Base-by-base conservation (phyloP, 768 basidiomycete species). In the Russula griseocarnosa region DNA sequence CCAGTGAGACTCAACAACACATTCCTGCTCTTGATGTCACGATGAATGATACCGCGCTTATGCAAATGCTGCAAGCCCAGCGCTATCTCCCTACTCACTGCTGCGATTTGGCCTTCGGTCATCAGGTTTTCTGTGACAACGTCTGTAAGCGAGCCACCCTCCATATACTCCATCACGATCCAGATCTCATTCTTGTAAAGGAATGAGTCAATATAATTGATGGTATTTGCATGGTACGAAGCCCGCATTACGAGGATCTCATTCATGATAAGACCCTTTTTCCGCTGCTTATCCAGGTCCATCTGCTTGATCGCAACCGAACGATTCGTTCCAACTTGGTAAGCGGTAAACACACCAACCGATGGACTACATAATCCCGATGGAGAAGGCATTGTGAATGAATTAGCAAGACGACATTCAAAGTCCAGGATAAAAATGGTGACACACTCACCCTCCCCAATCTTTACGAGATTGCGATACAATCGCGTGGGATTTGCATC, bases 141-240 rank as follows among this genome's bases (percentile, higher is more conserved):
- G 72, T 98, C 96, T 5, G 96, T 99, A 50, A 98, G 78, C 34
- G 86, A 88, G 38, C 93, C 92, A 46, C 95, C 95, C 76, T 98
- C 95, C 96, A 98, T 98, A 76, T 95, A 98, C 78, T 98, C 97
- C 97, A 99, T 98, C 61, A 98, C 94, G 44, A 99, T 94, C 97
- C 97, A 98, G 4, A 99, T 81, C 72, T 98, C 97, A 74, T 96
- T 97, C 81, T 92, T 94, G 80, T 96, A 85, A 47, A 98, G 76
- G 83, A 98, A 99, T 3, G 94, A 96, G 74, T 99, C 97, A 72
- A 98, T 98, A 77, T 94, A 99, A 74, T 99, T 98, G 79, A 99
- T 96, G 69, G 98, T 98, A 73, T 99, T 99, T n/a, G 94, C 94
- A 74, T 98, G 95, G 38, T 92, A 83, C n/a, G 91, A 92, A 26